Conservation (phyloP, 1,284 basidiomycete species). For the Ustilago trichophora region DNA sequence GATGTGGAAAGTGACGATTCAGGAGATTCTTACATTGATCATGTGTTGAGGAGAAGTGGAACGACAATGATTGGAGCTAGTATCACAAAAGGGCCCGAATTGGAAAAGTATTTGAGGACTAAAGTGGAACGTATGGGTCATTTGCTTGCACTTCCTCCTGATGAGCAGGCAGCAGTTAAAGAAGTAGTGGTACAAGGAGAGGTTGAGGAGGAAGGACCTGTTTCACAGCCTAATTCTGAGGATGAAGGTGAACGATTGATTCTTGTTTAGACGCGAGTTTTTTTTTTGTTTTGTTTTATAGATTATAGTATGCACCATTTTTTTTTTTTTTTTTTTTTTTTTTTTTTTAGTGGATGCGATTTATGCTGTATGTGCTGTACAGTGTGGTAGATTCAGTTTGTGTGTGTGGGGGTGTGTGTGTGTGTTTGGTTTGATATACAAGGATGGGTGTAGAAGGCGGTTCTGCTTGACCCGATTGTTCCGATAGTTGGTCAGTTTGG, state of each 20-base stretch:
- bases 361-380: no score
- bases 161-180: neutral
- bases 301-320: no score
- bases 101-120: constrained; percentile 94
- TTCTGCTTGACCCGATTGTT: no score
- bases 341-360: no score
- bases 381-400: no score
- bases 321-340: no score
- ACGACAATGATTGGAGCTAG: constrained; percentile 86
- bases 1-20: constrained; percentile 37
- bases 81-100: constrained; percentile 81
- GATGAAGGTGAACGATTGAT: constrained; percentile 10
- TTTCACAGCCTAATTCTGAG: constrained; percentile 33
- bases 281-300: no score
- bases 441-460: no score
- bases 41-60: constrained; percentile 72
- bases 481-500: no score
- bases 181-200: neutral
- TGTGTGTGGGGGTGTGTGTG: no score
- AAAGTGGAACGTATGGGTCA: constrained; percentile 98
- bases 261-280: no score
- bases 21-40: constrained; percentile 54
- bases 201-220: constrained; percentile 1
- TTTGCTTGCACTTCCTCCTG: constrained; percentile 75
- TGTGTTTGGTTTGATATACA: no score